These are phyloP conservation scores for Elsinoe fawcettii DNA, from an alignment of 2,329 filamentous ascomycete species.

Conservation along the genomic window DNA sequence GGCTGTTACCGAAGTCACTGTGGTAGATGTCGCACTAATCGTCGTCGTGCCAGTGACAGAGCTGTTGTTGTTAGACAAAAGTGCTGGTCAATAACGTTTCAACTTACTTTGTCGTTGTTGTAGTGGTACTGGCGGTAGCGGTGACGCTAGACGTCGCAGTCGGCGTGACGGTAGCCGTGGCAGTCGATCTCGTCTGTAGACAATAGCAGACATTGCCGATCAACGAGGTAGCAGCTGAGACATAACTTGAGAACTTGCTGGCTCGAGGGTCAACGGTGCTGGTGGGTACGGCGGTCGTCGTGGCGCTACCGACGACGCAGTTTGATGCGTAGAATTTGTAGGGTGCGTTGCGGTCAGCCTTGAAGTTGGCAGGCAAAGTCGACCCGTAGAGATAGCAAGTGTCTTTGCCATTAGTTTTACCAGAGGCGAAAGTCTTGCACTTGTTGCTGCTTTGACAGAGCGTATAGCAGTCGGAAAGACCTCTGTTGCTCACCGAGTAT, in stretches of 20 bases:
- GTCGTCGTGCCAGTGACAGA: not conserved
- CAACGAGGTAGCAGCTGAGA: not conserved
- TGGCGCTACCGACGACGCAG: not conserved
- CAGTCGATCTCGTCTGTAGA: not conserved
- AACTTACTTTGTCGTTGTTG: not conserved
- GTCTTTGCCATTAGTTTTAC: not conserved
- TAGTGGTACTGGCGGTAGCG: not conserved
- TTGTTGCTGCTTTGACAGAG: not conserved
- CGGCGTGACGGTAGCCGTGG: not conserved
- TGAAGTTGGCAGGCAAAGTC: not conserved
- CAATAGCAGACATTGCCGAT: slow-evolving; percentile 1
- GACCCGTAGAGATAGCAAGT: not conserved
- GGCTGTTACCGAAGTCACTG: not conserved
- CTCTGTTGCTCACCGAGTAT: not conserved
- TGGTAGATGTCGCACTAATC: not conserved
- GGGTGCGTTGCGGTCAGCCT: not conserved
- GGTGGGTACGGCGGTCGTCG: not conserved
- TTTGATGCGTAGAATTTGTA: not conserved
- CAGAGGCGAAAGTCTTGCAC: not conserved
- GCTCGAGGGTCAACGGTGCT: not conserved
- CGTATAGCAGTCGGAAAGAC: not conserved
- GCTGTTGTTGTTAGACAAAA: not conserved
- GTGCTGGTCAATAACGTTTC: too few species aligned
- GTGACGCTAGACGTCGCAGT: not conserved
- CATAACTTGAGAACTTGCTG: not conserved